Conservation (phyloP, 345 rosid genomes). For the Sonneratia alba region DNA sequence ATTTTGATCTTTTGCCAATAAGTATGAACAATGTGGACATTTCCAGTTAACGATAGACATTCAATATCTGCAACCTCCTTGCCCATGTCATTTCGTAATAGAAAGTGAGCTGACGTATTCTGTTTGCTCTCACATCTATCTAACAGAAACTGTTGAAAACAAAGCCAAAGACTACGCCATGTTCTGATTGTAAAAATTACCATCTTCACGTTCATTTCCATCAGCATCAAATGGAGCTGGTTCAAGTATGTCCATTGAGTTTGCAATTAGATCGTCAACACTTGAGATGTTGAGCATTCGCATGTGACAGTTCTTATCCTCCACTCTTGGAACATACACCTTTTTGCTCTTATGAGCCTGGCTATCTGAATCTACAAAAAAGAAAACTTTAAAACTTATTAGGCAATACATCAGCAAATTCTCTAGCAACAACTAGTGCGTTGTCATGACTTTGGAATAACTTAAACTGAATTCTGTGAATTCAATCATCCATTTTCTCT, state of each 20-base stretch:
- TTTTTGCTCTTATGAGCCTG: constrained; percentile 30
- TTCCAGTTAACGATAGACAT: background rate
- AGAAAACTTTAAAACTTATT: background rate
- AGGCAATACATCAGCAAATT: background rate
- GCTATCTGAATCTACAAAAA: constrained; percentile 22
- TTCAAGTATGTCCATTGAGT: constrained; percentile 89
- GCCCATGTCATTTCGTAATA: too few relatives aligned
- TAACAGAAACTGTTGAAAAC: background rate
- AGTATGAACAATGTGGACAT: background rate
- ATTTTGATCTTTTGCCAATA: background rate
- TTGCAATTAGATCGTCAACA: constrained; percentile 67
- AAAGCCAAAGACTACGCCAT: background rate
- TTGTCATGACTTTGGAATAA: too few relatives aligned
- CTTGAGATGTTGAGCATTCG: constrained; percentile 68
- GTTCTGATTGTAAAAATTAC: constrained; percentile 16
- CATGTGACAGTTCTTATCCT: constrained; percentile 88
- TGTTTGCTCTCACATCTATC: background rate
- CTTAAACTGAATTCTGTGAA: background rate
- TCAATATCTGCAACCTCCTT: background rate
- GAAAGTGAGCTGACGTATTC: too few relatives aligned
- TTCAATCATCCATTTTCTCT: background rate
- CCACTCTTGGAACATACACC: constrained; percentile 88
- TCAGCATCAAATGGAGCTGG: constrained; percentile 60
- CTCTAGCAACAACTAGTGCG: background rate
- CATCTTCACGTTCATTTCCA: constrained; percentile 83